Conservation (phyloP, 73 alveolate genomes). For the Blepharisma japonicum region DNA sequence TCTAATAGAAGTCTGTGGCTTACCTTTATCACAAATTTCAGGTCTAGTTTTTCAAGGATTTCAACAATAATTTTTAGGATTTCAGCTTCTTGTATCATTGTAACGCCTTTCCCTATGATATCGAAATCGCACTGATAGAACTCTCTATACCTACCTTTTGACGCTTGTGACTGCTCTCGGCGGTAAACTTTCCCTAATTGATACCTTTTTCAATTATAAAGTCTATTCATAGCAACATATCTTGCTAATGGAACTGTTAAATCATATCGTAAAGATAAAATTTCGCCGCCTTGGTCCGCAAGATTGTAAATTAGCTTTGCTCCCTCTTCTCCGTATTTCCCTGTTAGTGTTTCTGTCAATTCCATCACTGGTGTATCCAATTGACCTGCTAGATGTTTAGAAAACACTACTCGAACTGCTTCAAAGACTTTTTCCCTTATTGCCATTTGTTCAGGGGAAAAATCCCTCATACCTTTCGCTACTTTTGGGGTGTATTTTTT, state of each 20-base stretch:
- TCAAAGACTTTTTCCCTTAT: conserved; percentile 72
- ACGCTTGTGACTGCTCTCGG: conserved; percentile 87
- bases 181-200: conserved; percentile 95
- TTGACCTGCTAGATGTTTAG: conserved; percentile 91
- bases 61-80: conserved; percentile 61
- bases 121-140: conserved; percentile 93
- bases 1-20: conserved; percentile 76
- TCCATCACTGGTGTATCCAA: conserved; percentile 95
- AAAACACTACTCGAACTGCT: conserved; percentile 65
- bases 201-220: conserved; percentile 72
- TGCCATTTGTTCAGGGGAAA: conserved; percentile 83
- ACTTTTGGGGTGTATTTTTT: no score
- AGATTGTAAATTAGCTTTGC: conserved; percentile 84
- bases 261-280: conserved; percentile 83
- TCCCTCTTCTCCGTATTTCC: conserved; percentile 87
- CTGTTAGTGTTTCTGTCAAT: conserved; percentile 64
- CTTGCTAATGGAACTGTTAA: conserved; percentile 96
- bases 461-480: conserved; percentile 85
- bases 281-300: conserved; percentile 92
- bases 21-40: conserved; percentile 53
- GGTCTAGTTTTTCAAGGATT: conserved; percentile 43
- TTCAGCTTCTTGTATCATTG: conserved; percentile 92
- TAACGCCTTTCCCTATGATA: conserved; percentile 78
- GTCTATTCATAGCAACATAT: conserved; percentile 60
- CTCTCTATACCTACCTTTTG: conserved; percentile 91